Evolutionary conservation across 805 yeast species (phyloP).

Genomic region (Candida ipomoeae): DNA sequence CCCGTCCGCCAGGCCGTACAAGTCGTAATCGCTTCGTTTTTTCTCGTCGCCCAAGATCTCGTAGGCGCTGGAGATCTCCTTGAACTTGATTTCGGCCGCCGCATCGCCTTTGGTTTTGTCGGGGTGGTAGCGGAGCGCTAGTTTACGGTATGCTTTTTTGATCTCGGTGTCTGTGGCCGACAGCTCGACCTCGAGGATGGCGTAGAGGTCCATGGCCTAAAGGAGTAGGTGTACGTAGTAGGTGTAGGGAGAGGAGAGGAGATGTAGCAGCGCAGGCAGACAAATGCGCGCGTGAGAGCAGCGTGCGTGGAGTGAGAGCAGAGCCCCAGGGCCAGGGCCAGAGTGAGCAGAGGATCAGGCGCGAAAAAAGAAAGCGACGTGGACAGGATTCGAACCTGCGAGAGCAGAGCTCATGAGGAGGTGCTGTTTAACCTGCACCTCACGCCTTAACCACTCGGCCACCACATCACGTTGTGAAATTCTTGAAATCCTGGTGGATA

Average conservation of each 20-base stretch:
- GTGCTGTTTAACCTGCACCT: conserved; percentile 23
- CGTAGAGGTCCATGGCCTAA: conserved; percentile 43
- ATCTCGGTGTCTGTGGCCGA: conserved; percentile 70
- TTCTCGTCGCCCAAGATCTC: conserved; percentile 73
- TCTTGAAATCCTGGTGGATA: too few relatives aligned
- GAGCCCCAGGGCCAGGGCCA: background rate
- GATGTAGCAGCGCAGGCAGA: background rate
- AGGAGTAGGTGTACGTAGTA: background rate
- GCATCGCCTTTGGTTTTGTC: conserved; percentile 74
- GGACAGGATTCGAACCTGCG: conserved; percentile 27
- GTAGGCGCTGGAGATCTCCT: conserved; percentile 82
- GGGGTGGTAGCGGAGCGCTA: conserved; percentile 83
- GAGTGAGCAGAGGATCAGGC: background rate
- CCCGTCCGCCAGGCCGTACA: conserved; percentile 44
- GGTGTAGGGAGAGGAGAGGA: background rate
- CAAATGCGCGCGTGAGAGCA: background rate
- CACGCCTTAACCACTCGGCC: conserved; percentile 27
- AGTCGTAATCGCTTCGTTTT: conserved; percentile 55
- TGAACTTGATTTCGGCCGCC: conserved; percentile 72
- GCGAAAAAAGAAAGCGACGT: conserved; percentile 15
- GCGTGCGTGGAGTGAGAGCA: background rate
- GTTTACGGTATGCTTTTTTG: conserved; percentile 76
- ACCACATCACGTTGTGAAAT: conserved; percentile 16
- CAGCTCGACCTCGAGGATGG: conserved; percentile 61
- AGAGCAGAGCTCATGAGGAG: conserved; percentile 25